phyloP scores from a whole-genome alignment of 768 basidiomycete species.

The Dioszegia hungarica region DNA sequence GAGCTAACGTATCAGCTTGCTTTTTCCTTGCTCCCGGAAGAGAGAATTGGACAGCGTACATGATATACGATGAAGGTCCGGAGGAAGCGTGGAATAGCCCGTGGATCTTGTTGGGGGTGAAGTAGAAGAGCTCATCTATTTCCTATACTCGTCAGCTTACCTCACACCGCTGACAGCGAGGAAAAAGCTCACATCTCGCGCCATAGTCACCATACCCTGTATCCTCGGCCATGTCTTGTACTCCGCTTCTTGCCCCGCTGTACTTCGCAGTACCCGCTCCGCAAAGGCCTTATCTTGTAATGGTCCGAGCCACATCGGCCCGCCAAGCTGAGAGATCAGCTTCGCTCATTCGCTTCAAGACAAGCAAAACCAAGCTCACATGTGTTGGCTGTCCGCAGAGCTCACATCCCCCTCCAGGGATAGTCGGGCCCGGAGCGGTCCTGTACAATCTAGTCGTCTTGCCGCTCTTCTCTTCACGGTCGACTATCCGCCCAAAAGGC shows the following conservation, averaged over 20 bases:
- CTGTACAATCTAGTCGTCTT: constrained; percentile 66
- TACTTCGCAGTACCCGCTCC: constrained; percentile 65
- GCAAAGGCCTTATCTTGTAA: constrained; percentile 75
- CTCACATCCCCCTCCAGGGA: constrained; percentile 62
- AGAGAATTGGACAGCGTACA: neutral
- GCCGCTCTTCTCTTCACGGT: constrained; percentile 59
- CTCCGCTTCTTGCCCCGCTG: constrained; percentile 59
- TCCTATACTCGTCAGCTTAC: constrained; percentile 22
- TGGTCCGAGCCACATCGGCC: constrained; percentile 94
- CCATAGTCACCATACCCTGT: constrained; percentile 91
- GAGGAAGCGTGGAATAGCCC: constrained; percentile 22
- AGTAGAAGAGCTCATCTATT: constrained; percentile 37
- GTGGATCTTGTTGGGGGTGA: constrained; percentile 31
- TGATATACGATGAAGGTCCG: constrained; percentile 15
- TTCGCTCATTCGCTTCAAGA: neutral
- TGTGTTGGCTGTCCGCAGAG: constrained; percentile 76
- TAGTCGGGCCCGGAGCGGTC: constrained; percentile 59
- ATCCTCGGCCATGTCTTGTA: constrained; percentile 80
- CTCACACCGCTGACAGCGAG: neutral
- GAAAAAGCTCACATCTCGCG: constrained; percentile 61
- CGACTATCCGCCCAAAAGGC: constrained; percentile 69
- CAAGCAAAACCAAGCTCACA: constrained; percentile 52
- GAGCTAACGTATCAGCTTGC: constrained; percentile 56
- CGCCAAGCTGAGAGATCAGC: constrained; percentile 61
- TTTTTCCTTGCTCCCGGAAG: neutral